Conservation (phyloP, 768 basidiomycete species). For the Hemileccinum impolitum region DNA sequence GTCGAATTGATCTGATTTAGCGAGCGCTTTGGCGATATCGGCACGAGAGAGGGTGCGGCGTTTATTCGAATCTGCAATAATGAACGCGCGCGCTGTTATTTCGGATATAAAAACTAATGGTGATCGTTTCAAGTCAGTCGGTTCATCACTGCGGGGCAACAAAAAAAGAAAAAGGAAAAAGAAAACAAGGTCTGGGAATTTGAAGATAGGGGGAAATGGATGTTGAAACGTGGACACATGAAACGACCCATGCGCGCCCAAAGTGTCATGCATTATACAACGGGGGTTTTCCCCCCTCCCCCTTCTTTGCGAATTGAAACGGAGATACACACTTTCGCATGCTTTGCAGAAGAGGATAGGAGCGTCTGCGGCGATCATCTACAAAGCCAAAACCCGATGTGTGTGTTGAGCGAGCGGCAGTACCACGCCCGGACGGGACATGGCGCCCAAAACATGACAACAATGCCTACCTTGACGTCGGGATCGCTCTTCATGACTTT, state of each 20-base stretch:
- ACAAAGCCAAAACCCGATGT: not conserved
- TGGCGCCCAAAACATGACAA: no score
- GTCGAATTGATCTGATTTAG: conserved; percentile 94
- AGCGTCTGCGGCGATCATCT: conserved; percentile 99
- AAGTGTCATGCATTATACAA: no score
- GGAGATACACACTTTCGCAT: conserved; percentile 93
- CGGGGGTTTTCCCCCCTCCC: no score
- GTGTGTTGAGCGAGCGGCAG: not conserved
- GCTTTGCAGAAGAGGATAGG: conserved; percentile 97
- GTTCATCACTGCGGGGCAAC: no score
- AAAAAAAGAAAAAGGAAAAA: no score
- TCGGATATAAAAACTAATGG: conserved; percentile 86
- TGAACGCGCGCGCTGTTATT: conserved; percentile 93
- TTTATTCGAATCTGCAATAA: conserved; percentile 93
- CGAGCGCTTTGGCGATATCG: conserved; percentile 90
- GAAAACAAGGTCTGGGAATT: no score
- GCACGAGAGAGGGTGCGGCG: conserved; percentile 91
- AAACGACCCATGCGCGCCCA: no score
- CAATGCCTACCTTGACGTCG: conserved; percentile 74
- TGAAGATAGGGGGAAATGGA: no score
- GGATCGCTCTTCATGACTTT: conserved; percentile 99
- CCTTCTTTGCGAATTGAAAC: no score
- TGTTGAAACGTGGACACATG: no score
- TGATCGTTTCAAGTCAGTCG: not conserved
- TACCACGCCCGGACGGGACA: no score